These are phyloP conservation scores for Arthrobotrys conoides DNA, from an alignment of 2,329 filamentous ascomycete species.

Conservation along the genomic window DNA sequence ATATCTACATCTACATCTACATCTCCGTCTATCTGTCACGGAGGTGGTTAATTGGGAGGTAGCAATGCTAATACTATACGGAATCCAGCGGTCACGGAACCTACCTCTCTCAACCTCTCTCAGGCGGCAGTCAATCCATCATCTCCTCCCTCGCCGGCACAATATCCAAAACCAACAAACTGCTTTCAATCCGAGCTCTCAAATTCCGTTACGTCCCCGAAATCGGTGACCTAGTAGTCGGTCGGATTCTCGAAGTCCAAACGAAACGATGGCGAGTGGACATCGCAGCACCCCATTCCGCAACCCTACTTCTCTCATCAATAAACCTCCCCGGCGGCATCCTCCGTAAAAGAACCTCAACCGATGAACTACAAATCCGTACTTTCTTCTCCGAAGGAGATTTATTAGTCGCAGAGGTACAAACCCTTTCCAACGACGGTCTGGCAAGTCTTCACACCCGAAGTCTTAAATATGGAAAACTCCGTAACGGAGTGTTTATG, in stretches of 20 bases:
- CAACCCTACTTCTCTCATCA: constrained; percentile 84
- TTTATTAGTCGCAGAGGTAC: constrained; percentile 92
- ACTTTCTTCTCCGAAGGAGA: constrained; percentile 98
- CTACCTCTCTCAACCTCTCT: constrained; percentile 75
- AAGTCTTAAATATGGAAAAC: constrained; percentile 91
- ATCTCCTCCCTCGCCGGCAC: constrained; percentile 91
- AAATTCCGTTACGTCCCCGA: constrained; percentile 94
- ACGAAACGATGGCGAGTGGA: constrained; percentile 94
- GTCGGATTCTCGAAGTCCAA: constrained; percentile 95
- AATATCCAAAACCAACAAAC: constrained; percentile 93
- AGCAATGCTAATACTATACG: constrained; percentile 59
- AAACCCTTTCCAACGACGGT: constrained; percentile 87
- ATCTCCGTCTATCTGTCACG: no score
- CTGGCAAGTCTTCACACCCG: constrained; percentile 90
- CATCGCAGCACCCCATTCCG: constrained; percentile 87
- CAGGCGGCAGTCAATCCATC: constrained; percentile 72
- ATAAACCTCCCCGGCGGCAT: constrained; percentile 98
- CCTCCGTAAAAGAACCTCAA: constrained; percentile 88
- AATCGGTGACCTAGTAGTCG: constrained; percentile 95
- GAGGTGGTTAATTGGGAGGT: not conserved
- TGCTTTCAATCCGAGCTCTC: constrained; percentile 89
- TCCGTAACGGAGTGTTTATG: constrained; percentile 92
- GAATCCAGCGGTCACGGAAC: constrained; percentile 87
- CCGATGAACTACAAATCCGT: constrained; percentile 96
- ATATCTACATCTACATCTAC: constrained; percentile 4